These are phyloP conservation scores for Fusarium veterinarium DNA, from an alignment of 2,329 filamentous ascomycete species.

Conservation along the genomic window DNA sequence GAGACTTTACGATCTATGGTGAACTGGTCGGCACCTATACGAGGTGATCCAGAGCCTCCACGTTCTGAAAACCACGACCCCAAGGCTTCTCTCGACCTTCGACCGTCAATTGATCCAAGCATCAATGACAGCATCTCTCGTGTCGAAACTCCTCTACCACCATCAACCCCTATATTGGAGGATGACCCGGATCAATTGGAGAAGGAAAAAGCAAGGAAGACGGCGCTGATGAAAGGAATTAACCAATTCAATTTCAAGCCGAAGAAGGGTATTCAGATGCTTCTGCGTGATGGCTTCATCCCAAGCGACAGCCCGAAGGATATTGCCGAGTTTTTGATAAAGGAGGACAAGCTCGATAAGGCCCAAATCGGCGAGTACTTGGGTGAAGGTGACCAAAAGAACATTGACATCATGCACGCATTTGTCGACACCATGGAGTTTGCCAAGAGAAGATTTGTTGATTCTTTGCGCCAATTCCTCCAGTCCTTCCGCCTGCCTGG, in stretches of 20 bases:
- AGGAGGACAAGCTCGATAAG: constrained; percentile 89
- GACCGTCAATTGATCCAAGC: constrained; percentile 77
- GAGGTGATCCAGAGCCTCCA: constrained; percentile 63
- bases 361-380: constrained; percentile 92
- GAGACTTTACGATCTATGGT: constrained; percentile 90
- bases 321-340: constrained; percentile 84
- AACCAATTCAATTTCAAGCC: constrained; percentile 98
- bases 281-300: constrained; percentile 90
- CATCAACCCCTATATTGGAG: constrained; percentile 77
- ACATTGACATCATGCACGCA: constrained; percentile 97
- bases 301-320: constrained; percentile 80
- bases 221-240: constrained; percentile 87
- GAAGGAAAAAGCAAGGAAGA: constrained; percentile 93
- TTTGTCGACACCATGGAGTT: constrained; percentile 98
- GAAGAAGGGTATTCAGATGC: constrained; percentile 87
- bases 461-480: constrained; percentile 88
- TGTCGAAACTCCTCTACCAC: constrained; percentile 66
- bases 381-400: constrained; percentile 91
- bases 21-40: constrained; percentile 81
- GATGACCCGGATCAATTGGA: constrained; percentile 96
- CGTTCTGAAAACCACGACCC: constrained; percentile 48
- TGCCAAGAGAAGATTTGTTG: constrained; percentile 88
- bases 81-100: constrained; percentile 56
- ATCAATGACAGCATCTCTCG: constrained; percentile 70
- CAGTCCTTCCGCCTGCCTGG: constrained; percentile 95